phyloP scores from a whole-genome alignment of 2,329 filamentous ascomycete species.

The Aplosporella prunicola region DNA sequence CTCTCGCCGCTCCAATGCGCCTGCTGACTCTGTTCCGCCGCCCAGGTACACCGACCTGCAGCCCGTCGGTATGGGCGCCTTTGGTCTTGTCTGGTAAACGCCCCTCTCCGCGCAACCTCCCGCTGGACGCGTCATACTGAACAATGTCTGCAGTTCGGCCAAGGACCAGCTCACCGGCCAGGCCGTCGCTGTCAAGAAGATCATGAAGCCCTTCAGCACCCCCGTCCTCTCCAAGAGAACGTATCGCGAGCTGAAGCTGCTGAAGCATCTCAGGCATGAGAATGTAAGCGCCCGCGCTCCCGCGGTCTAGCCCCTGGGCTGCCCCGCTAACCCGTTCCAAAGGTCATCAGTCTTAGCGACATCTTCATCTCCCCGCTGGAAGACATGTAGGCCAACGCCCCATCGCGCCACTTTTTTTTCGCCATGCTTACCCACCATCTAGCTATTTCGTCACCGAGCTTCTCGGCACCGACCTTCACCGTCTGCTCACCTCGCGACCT shows the following conservation, averaged over 20 bases:
- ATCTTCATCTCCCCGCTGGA: constrained; percentile 99
- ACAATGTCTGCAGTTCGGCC: constrained; percentile 53
- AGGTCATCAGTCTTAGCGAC: constrained; percentile 95
- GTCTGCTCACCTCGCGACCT: constrained; percentile 85
- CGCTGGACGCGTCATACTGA: constrained; percentile 9
- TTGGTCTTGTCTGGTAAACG: constrained; percentile 86
- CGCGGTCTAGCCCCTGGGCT: constrained; percentile 2
- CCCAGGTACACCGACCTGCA: constrained; percentile 92
- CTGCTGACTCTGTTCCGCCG: constrained; percentile 10
- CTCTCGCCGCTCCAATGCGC: constrained; percentile 17
- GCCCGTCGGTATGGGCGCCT: constrained; percentile 97
- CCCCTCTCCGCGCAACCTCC: constrained; percentile 7
- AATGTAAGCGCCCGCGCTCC: constrained; percentile 54
- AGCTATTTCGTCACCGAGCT: constrained; percentile 98
- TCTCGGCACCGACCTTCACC: constrained; percentile 90
- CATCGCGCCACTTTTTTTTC: no score
- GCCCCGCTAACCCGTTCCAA: constrained; percentile 5
- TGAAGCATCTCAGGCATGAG: constrained; percentile 94
- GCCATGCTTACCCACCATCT: constrained; percentile 15
- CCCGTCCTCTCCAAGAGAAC: constrained; percentile 95
- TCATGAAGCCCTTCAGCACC: constrained; percentile 99
- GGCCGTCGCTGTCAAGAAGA: constrained; percentile 98
- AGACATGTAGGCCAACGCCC: constrained; percentile 75
- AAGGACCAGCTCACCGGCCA: constrained; percentile 96
- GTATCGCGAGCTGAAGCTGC: constrained; percentile 91